Conservation (phyloP, 176 grass and related monocot genomes). For the Rhynchospora pubera region DNA sequence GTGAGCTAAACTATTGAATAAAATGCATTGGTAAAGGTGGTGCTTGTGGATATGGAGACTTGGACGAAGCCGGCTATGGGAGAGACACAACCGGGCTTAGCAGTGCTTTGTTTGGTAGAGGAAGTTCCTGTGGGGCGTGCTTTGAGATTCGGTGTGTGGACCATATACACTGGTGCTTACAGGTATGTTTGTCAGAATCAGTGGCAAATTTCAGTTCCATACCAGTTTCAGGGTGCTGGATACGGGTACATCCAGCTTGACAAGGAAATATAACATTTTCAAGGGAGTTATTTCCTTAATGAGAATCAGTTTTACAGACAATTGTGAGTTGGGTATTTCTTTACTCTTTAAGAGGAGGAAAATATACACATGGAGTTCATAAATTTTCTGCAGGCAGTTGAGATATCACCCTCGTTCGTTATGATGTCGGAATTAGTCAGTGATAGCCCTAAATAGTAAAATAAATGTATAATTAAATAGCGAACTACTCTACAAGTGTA, state of each 20-base stretch:
- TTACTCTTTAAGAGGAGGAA: not conserved
- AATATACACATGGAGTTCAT: not conserved
- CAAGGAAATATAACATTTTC: not conserved
- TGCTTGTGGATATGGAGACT: constrained; percentile 79
- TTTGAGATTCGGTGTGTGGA: constrained; percentile 88
- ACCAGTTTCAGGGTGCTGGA: not conserved
- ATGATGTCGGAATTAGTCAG: not conserved
- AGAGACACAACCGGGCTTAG: constrained; percentile 59
- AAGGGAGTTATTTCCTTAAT: not conserved
- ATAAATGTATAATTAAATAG: not conserved
- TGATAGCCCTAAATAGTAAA: not conserved
- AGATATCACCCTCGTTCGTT: not conserved
- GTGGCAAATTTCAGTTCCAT: too few species aligned
- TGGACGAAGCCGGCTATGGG: constrained; percentile 69
- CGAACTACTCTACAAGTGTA: not conserved
- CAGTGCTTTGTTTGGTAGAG: constrained; percentile 56
- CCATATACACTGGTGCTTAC: constrained; percentile 82
- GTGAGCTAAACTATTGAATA: constrained; percentile 7
- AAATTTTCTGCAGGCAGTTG: not conserved
- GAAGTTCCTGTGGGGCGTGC: constrained; percentile 65
- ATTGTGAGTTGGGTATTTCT: not conserved
- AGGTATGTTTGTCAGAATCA: not conserved
- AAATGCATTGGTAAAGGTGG: constrained; percentile 41
- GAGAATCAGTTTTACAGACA: not conserved
- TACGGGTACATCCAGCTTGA: not conserved